Evolutionary conservation across 2,329 filamentous ascomycete genomes (phyloP).

Genomic region (Aureobasidium uvarum): DNA sequence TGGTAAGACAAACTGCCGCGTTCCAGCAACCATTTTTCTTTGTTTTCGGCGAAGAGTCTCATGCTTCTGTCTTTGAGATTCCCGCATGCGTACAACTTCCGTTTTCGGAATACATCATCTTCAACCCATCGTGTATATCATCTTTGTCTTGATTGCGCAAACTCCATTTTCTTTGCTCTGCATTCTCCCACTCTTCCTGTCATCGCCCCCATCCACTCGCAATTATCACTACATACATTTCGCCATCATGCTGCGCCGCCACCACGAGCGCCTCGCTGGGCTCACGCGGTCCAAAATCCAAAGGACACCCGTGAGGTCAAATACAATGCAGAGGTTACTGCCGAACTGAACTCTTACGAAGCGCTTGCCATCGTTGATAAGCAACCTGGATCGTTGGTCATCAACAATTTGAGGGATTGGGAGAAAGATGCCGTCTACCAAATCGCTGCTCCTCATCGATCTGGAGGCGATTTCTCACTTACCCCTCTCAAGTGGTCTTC

Average conservation of each 20-base stretch:
- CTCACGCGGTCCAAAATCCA: not conserved
- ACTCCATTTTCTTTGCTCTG: conserved; percentile 18
- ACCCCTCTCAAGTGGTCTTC: not conserved
- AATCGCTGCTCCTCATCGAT: not conserved
- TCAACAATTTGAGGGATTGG: not conserved
- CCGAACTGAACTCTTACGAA: not conserved
- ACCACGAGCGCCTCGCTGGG: not conserved
- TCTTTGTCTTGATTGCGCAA: conserved; percentile 11
- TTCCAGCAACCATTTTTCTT: not conserved
- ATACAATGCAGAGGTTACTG: not conserved
- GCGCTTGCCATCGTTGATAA: not conserved
- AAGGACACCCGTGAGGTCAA: not conserved
- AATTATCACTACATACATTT: not conserved
- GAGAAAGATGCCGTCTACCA: not conserved
- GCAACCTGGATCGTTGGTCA: not conserved
- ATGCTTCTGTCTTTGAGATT: conserved; percentile 11
- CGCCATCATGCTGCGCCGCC: not conserved
- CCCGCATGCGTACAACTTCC: conserved; percentile 23
- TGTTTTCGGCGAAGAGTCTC: not conserved
- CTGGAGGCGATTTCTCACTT: not conserved
- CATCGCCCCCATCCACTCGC: not conserved
- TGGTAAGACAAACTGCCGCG: not conserved
- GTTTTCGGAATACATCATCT: conserved; percentile 6
- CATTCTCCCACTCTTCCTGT: not conserved
- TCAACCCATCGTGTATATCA: conserved; percentile 14